phyloP scores from a whole-genome alignment of 2,329 filamentous ascomycete genomes.

The Claviceps sp. region DNA sequence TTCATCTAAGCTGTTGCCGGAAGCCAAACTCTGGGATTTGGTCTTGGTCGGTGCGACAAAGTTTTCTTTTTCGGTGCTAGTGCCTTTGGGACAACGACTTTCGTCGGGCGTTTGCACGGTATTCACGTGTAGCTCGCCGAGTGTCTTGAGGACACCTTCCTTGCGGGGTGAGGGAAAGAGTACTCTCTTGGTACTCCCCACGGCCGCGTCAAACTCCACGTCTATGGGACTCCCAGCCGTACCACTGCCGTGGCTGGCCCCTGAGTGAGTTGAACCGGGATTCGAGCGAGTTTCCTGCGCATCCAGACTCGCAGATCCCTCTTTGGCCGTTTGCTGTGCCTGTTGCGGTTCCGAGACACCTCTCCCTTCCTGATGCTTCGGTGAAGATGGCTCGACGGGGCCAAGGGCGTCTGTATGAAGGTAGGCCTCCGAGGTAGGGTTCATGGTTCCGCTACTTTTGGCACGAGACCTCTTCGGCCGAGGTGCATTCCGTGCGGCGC shows the following conservation, averaged over 20 bases:
- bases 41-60: slow-evolving; percentile 14
- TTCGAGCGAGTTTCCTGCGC: slow-evolving; percentile 12
- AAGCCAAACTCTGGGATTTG: slow-evolving; percentile 16
- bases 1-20: slow-evolving; percentile 42
- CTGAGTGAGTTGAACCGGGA: slow-evolving; percentile 37
- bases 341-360: slow-evolving; percentile 9
- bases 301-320: slow-evolving; percentile 4
- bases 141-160: slow-evolving; percentile 45
- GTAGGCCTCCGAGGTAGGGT: slow-evolving; percentile 40
- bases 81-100: slow-evolving; percentile 14
- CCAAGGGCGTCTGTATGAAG: slow-evolving; percentile 39
- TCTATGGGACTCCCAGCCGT: slow-evolving; percentile 45
- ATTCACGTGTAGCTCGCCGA: slow-evolving; percentile 45
- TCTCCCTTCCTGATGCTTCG: slow-evolving; percentile 12
- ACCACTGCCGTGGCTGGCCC: slow-evolving; percentile 39
- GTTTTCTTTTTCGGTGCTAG: slow-evolving; percentile 30
- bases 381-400: slow-evolving; percentile 27
- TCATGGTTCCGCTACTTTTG: slow-evolving; percentile 31
- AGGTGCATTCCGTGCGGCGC: slow-evolving; percentile 25
- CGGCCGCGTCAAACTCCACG: slow-evolving; percentile 30
- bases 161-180: slow-evolving; percentile 68
- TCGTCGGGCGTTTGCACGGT: slow-evolving; percentile 30
- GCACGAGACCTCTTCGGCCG: slow-evolving; percentile 35
- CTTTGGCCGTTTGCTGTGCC: not conserved
- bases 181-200: slow-evolving; percentile 50